Conservation (phyloP, 1,139 yeast species). For the Lodderomyces beijingensis region DNA sequence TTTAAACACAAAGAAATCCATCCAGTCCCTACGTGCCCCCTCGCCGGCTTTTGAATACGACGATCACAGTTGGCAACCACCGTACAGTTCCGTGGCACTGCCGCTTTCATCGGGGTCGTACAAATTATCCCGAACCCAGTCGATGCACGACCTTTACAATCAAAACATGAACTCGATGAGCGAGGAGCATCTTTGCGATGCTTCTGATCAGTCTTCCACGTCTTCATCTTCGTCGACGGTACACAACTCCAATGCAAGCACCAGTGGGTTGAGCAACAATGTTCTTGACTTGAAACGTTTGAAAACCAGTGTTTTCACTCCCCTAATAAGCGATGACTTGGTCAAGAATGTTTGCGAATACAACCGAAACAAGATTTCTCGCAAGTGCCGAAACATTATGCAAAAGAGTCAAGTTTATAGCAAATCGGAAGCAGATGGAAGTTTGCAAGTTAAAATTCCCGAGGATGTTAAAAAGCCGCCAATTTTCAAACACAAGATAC, state of each 20-base stretch:
- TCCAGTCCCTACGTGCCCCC: constrained; percentile 39
- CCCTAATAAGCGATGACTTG: constrained; percentile 18
- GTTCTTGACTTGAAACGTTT: constrained; percentile 23
- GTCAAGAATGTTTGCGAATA: constrained; percentile 20
- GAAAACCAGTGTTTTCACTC: constrained; percentile 23
- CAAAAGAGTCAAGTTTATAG: constrained; percentile 9
- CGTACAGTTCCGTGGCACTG: constrained; percentile 8
- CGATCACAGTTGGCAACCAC: constrained; percentile 33
- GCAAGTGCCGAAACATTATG: constrained; percentile 30
- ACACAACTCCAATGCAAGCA: neutral
- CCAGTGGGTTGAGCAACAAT: constrained; percentile 4
- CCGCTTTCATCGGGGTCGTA: constrained; percentile 15
- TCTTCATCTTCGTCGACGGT: neutral
- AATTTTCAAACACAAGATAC: constrained; percentile 18
- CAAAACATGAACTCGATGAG: constrained; percentile 9
- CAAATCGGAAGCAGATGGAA: constrained; percentile 1
- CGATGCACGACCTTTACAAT: constrained; percentile 33
- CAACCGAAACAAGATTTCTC: constrained; percentile 21
- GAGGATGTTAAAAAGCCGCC: constrained; percentile 4
- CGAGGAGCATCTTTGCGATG: constrained; percentile 7
- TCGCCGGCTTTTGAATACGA: constrained; percentile 47
- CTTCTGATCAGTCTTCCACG: constrained; percentile 2
- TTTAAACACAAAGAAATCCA: constrained; percentile 23
- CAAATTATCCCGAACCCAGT: constrained; percentile 34
- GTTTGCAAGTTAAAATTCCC: neutral